Percentiles rank a stretch among this genome's conserved stretches.
Evolutionary conservation across 2,329 filamentous ascomycete genomes (phyloP).

Genomic region (Fusarium sterilihyphosum): DNA sequence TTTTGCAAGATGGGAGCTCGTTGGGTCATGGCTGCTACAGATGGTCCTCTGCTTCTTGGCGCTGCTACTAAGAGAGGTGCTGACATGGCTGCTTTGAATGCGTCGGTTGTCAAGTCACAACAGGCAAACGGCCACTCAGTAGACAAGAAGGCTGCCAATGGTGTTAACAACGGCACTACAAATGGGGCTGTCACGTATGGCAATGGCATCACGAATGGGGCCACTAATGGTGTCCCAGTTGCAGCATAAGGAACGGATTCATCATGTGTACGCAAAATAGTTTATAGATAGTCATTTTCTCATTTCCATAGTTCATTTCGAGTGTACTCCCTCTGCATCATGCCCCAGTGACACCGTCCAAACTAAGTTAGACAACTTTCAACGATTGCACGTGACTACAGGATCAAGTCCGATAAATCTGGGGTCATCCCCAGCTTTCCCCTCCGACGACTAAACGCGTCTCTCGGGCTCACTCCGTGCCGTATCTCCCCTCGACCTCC

Average conservation of each 20-base stretch:
- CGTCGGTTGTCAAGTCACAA: conserved; percentile 9
- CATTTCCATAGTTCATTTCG: too few species aligned
- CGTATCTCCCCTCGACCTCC: neutral
- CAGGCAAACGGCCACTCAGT: neutral
- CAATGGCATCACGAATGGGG: neutral
- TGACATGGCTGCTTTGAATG: conserved; percentile 41
- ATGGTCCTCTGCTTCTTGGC: conserved; percentile 41
- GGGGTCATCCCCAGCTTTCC: neutral
- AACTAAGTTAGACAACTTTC: too few species aligned
- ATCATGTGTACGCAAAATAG: neutral
- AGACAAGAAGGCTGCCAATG: neutral
- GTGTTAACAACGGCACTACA: neutral
- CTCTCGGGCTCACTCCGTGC: conserved; percentile 14
- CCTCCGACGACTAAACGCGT: neutral
- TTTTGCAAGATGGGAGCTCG: conserved; percentile 45
- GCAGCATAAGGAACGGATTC: neutral
- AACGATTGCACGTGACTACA: too few species aligned
- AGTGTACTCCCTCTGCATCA: too few species aligned
- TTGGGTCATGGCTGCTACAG: conserved; percentile 46
- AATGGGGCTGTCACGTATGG: neutral
- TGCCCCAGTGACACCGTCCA: too few species aligned
- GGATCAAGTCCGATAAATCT: conserved; percentile 14
- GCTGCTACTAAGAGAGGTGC: conserved; percentile 39
- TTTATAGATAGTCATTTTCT: neutral
- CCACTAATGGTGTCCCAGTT: neutral